A percentile compares a stretch with the other conserved stretches of the same genome.
Conservation (phyloP, 2,329 filamentous ascomycete genomes). For the Calonectria naviculata region DNA sequence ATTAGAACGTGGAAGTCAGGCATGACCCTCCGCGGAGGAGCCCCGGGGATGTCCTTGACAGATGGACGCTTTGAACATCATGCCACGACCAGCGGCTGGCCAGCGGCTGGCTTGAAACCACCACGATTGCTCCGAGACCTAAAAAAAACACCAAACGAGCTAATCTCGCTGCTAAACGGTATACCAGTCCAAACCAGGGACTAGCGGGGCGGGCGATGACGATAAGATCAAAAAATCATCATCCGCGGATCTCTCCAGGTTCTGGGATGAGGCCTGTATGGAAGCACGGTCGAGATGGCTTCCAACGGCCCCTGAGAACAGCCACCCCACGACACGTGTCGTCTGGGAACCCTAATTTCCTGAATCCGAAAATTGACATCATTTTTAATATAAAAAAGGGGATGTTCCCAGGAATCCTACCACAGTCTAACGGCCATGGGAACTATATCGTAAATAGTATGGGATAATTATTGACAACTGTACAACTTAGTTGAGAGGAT, state of each 20-base stretch:
- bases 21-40: conserved; percentile 16
- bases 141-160: conserved; percentile 21
- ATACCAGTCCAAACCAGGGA: conserved; percentile 23
- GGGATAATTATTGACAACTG: conserved; percentile 2
- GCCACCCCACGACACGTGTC: conserved; percentile 36
- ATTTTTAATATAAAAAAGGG: conserved; percentile 17
- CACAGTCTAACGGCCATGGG: background rate
- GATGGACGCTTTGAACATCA: conserved; percentile 31
- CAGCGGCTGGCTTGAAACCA: conserved; percentile 22
- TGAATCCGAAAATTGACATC: conserved; percentile 18
- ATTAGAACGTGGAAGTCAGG: conserved; percentile 24
- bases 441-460: background rate
- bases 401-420: conserved; percentile 29
- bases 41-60: conserved; percentile 27
- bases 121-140: conserved; percentile 6
- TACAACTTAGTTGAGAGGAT: background rate
- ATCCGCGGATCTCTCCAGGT: conserved; percentile 24
- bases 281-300: conserved; percentile 2
- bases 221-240: conserved; percentile 34
- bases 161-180: conserved; percentile 14
- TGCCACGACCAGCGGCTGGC: conserved; percentile 28
- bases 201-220: conserved; percentile 30
- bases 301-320: conserved; percentile 6
- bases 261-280: conserved; percentile 24
- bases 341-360: conserved; percentile 14